Percentiles rank a stretch among this genome's conserved stretches.
Conservation (phyloP, 176 grass and related monocot genomes). For the Melocanna baccifera region DNA sequence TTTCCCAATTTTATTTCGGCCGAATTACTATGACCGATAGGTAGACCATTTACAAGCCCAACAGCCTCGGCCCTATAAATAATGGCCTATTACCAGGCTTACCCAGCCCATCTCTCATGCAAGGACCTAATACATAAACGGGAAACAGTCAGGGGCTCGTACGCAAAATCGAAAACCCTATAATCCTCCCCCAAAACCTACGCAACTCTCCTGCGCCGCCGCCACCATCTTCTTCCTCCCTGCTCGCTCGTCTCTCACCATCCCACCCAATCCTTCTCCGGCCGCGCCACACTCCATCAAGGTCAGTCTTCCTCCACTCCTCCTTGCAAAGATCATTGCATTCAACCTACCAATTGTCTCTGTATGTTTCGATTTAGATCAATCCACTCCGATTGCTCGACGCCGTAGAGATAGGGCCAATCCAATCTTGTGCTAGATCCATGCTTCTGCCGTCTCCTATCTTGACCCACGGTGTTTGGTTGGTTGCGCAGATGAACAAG, state of each 20-base stretch:
- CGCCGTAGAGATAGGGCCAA: neutral
- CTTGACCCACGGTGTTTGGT: neutral
- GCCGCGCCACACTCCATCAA: slow-evolving; percentile 13
- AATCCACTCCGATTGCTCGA: neutral
- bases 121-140: neutral
- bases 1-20: too few relatives aligned
- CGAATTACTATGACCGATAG: too few relatives aligned
- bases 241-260: neutral
- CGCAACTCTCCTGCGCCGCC: slow-evolving; percentile 29
- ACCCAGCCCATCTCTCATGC: neutral
- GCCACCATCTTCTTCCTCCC: neutral
- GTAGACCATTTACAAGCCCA: too few relatives aligned
- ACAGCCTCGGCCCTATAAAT: too few relatives aligned
- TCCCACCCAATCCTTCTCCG: neutral
- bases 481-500: slow-evolving; percentile 60
- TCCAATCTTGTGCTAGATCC: neutral
- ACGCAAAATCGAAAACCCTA: slow-evolving; percentile 33
- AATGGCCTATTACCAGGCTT: too few relatives aligned
- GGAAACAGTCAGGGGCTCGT: neutral
- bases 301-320: neutral
- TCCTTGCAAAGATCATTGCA: neutral
- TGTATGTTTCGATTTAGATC: neutral
- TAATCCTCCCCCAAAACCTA: slow-evolving; percentile 31
- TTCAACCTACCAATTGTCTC: neutral
- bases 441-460: neutral